These are phyloP conservation scores for Hymenoscyphus infarciens DNA, from an alignment of 2,329 filamentous ascomycete genomes.

Conservation along the genomic window DNA sequence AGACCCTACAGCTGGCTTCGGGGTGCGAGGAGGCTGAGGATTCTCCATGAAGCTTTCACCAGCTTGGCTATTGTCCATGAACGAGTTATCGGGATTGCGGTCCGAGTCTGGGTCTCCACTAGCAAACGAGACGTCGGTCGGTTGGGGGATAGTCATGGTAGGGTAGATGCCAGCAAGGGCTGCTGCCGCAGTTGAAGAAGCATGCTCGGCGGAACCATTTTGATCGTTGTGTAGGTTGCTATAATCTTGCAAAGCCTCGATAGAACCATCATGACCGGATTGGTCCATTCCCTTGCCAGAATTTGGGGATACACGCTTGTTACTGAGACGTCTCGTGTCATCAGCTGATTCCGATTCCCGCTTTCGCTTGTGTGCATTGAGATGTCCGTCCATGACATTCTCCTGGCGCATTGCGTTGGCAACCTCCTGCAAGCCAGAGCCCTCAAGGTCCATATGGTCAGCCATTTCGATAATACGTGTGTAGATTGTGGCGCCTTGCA, in stretches of 20 bases:
- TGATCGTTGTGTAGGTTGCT: constrained; percentile 47
- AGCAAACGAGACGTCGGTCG: constrained; percentile 51
- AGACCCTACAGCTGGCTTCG: constrained; percentile 88
- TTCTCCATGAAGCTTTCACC: constrained; percentile 37
- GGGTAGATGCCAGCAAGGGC: constrained; percentile 40
- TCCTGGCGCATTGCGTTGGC: constrained; percentile 37
- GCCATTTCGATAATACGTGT: constrained; percentile 30
- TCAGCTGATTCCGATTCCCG: constrained; percentile 36
- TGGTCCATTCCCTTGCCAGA: constrained; percentile 23
- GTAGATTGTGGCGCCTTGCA: constrained; percentile 26
- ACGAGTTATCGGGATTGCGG: constrained; percentile 37
- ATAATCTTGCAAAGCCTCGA: constrained; percentile 37
- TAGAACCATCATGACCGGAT: constrained; percentile 14
- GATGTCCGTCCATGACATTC: constrained; percentile 20
- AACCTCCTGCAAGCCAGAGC: constrained; percentile 37
- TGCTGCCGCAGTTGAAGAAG: constrained; percentile 58
- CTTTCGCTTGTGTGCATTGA: constrained; percentile 35
- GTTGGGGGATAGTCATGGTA: constrained; percentile 53
- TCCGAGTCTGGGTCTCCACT: constrained; percentile 41
- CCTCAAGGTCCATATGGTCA: constrained; percentile 35
- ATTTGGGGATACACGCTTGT: constrained; percentile 36
- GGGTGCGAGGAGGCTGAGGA: constrained; percentile 38
- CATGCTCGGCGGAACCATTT: constrained; percentile 49
- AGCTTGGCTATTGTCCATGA: constrained; percentile 38
- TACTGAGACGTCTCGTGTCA: constrained; percentile 33